Base-by-base conservation (phyloP, 2,329 filamentous ascomycete species). In the Talaromyces funiculosus region DNA sequence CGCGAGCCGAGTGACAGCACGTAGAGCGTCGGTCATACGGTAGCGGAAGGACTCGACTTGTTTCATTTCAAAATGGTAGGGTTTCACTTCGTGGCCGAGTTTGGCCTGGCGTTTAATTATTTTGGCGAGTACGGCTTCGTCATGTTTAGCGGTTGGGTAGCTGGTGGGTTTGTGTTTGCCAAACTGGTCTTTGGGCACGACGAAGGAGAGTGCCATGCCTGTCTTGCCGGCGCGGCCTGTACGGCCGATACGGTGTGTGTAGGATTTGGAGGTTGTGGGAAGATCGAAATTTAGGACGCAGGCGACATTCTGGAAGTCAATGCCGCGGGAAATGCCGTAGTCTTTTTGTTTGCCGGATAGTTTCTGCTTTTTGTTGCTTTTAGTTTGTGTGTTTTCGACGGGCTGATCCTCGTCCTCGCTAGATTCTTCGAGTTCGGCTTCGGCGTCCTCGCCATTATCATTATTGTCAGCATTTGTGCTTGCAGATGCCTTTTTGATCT, bases 231-330 rank as follows among this genome's bases (percentile, higher is more conserved):
- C 94, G 63, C 94, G 86, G 1, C 91, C 94, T 5, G 94, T 99
- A 33, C 94, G 87, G 33, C 94, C 94, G 68, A 99, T 96, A 58
- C 94, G 88, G 76, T 99, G 94, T n/a, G 90, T 95, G 75, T 99
- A 99, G 8, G 91, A 96, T 72, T 91, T 95, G 38, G 91, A 88
- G 8, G 87, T 89, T 16, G 86, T 85, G 0, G 94, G 94, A 16
- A 99, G 86, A 74, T 99, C 94, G 73, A 99, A 99, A 78, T 99
- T 99, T 72, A 99, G 86, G 24, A 99, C 92, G 64, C 90, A 92
- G 3, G 91, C 87, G 59, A 99, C 92, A 70, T 97, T 93, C 69
- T 94, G 88, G 80, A 99, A 99, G 75, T 99, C 94, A 67, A 99
- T 95, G 61, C 93, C 94, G 68, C 94, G 86, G 10, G 92, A 93